Evolutionary conservation across 495 filamentous ascomycete species (phyloP).

Genomic region (Halenospora varia): DNA sequence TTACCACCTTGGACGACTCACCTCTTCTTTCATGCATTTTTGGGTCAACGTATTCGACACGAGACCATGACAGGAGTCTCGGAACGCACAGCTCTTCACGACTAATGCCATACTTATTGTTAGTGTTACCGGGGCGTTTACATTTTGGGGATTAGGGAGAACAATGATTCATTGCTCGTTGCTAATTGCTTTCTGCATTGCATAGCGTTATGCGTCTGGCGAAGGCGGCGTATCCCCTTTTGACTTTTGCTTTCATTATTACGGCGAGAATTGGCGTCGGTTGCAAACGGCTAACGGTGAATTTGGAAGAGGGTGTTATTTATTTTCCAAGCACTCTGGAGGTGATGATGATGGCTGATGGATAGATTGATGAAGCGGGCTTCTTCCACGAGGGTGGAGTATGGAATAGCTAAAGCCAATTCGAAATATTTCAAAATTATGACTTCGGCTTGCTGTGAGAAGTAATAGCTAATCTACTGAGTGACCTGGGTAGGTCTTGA

Average conservation of each 20-base stretch:
- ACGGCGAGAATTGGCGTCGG: no score
- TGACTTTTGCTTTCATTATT: not conserved
- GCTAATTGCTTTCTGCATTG: constrained; percentile 7
- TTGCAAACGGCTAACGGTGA: not conserved
- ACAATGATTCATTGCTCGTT: not conserved
- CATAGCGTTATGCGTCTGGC: constrained; percentile 21
- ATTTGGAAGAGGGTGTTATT: not conserved
- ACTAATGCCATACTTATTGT: no score
- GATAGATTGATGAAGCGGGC: not conserved
- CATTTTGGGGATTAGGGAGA: not conserved
- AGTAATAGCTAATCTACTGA: no score
- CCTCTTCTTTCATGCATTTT: not conserved
- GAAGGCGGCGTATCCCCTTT: not conserved
- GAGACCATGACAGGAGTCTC: not conserved
- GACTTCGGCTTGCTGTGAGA: no score
- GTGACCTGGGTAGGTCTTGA: no score
- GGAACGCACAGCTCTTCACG: not conserved
- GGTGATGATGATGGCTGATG: not conserved
- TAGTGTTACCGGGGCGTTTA: not conserved
- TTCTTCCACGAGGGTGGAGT: no score
- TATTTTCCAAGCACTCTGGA: not conserved
- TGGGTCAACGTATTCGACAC: not conserved
- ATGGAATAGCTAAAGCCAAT: no score
- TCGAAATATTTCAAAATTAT: no score
- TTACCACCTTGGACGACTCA: not conserved